Percentiles rank a stretch among this genome's conserved stretches.
Evolutionary conservation across 2,329 filamentous ascomycete genomes (phyloP).

Genomic region (Leptodontidium sp.): DNA sequence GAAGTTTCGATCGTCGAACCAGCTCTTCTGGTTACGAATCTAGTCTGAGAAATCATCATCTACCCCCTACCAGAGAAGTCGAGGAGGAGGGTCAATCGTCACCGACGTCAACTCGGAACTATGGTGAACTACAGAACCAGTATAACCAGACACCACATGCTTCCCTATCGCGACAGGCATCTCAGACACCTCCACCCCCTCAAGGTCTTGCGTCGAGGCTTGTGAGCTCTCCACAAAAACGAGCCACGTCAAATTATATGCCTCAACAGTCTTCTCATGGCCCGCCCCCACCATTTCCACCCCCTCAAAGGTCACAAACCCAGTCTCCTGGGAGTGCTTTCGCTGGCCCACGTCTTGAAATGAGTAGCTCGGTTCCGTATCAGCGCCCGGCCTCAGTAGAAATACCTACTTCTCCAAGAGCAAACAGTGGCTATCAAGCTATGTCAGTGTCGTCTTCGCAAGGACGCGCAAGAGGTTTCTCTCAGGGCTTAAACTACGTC

Average conservation of each 20-base stretch:
- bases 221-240: conserved; percentile 64
- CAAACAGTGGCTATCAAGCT: conserved; percentile 28
- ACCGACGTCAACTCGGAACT: conserved; percentile 40
- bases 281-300: conserved; percentile 51
- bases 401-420: conserved; percentile 39
- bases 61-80: conserved; percentile 68
- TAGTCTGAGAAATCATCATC: conserved; percentile 57
- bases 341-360: conserved; percentile 54
- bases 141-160: conserved; percentile 41
- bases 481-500: conserved; percentile 64
- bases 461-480: conserved; percentile 59
- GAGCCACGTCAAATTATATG: conserved; percentile 59
- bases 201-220: conserved; percentile 50
- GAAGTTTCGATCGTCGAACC: conserved; percentile 56
- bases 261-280: conserved; percentile 47
- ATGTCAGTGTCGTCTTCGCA: conserved; percentile 27
- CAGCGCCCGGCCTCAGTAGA: conserved; percentile 61
- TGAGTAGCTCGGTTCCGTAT: conserved; percentile 50
- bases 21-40: conserved; percentile 63
- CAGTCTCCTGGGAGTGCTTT: conserved; percentile 67
- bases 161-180: conserved; percentile 47
- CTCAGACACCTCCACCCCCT: conserved; percentile 60
- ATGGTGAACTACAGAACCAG: conserved; percentile 34
- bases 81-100: conserved; percentile 61
- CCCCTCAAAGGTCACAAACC: conserved; percentile 67